phyloP scores from a whole-genome alignment of 805 yeast genomes.

The Tetrapisispora taiwanensis region DNA sequence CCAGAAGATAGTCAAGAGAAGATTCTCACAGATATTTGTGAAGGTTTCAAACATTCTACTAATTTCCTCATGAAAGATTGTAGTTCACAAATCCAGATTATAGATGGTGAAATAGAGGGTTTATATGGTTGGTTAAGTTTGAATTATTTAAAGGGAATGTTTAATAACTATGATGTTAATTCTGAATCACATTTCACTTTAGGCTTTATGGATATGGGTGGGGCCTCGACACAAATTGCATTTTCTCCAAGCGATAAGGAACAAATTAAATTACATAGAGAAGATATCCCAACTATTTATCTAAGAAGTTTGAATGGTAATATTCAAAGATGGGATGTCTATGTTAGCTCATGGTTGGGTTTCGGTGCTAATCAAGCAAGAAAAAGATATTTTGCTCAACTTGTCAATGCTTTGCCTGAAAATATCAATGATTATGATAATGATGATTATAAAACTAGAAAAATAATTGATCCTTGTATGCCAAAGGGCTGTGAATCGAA shows the following conservation, averaged over 20 bases:
- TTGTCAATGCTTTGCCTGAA: conserved; percentile 42
- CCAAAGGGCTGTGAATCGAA: conserved; percentile 50
- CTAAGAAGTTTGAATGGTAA: conserved; percentile 64
- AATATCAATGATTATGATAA: conserved; percentile 39
- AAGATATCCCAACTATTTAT: conserved; percentile 59
- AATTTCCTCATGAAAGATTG: conserved; percentile 50
- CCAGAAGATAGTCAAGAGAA: conserved; percentile 41
- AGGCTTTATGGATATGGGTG: conserved; percentile 99
- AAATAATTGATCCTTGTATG: conserved; percentile 66
- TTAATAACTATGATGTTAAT: conserved; percentile 37
- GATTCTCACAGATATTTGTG: conserved; percentile 55
- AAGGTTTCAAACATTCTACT: conserved; percentile 41
- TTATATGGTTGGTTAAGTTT: conserved; percentile 91
- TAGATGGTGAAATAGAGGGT: conserved; percentile 93
- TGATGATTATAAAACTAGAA: conserved; percentile 31
- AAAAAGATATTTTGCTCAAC: conserved; percentile 50
- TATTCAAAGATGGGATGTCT: conserved; percentile 68
- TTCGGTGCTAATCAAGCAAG: conserved; percentile 96
- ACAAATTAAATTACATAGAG: conserved; percentile 55
- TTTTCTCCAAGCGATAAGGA: conserved; percentile 64
- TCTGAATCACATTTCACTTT: conserved; percentile 42
- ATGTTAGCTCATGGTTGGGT: conserved; percentile 95
- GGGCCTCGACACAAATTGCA: conserved; percentile 94
- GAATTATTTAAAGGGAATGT: conserved; percentile 67
- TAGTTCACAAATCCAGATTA: conserved; percentile 63